Base-by-base conservation (phyloP, 1,139 yeast genomes). In the Saccharomyces hybrid region DNA sequence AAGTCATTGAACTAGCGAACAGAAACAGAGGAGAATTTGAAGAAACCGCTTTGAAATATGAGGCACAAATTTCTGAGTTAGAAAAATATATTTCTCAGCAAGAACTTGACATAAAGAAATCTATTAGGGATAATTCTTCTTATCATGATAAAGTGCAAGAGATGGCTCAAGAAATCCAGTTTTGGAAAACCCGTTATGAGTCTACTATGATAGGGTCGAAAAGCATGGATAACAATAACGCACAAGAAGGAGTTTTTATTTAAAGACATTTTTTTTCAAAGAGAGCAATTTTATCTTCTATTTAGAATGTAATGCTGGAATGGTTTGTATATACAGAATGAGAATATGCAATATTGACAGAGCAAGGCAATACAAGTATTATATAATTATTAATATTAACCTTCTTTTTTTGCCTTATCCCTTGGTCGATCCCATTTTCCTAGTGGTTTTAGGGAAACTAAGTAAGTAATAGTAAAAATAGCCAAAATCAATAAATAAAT, bases 131-230 rank as follows among this genome's bases (percentile, higher is more conserved):
- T 64, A 60, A 66, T 67, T 55, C 68, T 51, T 61, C 62, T 60
- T 55, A 67, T 68, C 61, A 65, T 50, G 66, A 64, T 41, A 65
- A 59, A 69, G 68, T 65, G 52, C 69, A 82, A 56, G 71, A 78
- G 55, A 68, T 85, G 59, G 90, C 87, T 68, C 80, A 76, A 63
- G 95, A 88, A 65, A 71, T 86, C 16, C 75, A 80, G 51, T 83
- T 81, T 56, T 82, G 90, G 81, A 80, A 80, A 63, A 74, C 74
- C 50, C 72, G 79, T 56, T 75, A 73, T 59, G 75, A 74, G 19
- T 38, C 44, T 4, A 38, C 44, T 28, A 54, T 59, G 2, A 44
- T 68, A n/a, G 57, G 65, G 0, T 53, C 60, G 3, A 64, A 63
- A 34, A 62, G 63, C 52, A 48, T 16, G 8, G 24, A 38, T 9